Conservation (phyloP, 192 early-diverging fungal genomes). For the Chytriomyces sp. region DNA sequence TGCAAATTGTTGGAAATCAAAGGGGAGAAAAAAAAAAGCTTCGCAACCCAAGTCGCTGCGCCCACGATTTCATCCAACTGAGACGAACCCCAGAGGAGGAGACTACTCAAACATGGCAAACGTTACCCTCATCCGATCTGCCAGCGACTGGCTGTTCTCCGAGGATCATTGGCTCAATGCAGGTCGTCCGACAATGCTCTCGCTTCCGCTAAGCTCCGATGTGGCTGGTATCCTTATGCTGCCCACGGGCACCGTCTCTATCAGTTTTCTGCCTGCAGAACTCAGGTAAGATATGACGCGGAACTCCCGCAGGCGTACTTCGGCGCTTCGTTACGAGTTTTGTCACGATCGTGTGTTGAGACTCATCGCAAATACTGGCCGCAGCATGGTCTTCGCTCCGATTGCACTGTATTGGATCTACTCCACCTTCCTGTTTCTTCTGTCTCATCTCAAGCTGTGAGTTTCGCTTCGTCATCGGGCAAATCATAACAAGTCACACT, state of each 20-base stretch:
- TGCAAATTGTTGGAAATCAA: too few species aligned
- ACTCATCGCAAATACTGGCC: background rate
- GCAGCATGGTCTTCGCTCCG: conserved; percentile 52
- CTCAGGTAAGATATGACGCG: conserved; percentile 9
- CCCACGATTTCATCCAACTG: too few species aligned
- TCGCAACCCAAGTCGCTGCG: too few species aligned
- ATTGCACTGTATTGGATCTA: conserved; percentile 71
- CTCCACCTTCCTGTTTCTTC: conserved; percentile 63
- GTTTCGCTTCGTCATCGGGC: background rate
- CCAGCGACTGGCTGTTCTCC: conserved; percentile 6
- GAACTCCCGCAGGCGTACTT: background rate
- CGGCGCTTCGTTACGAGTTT: background rate
- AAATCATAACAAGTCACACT: too few species aligned
- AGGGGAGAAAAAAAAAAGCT: background rate
- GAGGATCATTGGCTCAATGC: conserved; percentile 21
- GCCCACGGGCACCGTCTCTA: background rate
- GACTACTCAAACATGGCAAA: background rate
- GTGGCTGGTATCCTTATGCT: background rate
- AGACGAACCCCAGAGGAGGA: background rate
- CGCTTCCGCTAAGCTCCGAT: background rate
- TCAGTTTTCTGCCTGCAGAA: conserved; percentile 20
- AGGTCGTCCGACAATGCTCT: background rate
- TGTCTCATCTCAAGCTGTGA: conserved; percentile 56
- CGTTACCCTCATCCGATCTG: background rate
- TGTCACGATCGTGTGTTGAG: background rate